Conservation (phyloP, 2,329 filamentous ascomycete genomes). For the Penicillium decumbens region DNA sequence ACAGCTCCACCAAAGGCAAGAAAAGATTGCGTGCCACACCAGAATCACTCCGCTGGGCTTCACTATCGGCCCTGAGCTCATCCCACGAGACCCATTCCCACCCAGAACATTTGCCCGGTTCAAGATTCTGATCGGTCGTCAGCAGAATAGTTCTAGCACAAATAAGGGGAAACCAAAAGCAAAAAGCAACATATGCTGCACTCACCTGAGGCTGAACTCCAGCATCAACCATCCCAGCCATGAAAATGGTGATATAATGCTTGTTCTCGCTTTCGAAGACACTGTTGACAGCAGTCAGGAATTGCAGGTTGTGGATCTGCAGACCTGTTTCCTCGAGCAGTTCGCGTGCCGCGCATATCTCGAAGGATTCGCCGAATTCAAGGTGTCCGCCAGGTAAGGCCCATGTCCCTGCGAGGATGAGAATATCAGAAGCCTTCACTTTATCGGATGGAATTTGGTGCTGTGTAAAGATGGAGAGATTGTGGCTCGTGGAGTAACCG, state of each 20-base stretch:
- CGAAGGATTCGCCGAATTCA: constrained; percentile 61
- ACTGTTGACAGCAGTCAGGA: constrained; percentile 63
- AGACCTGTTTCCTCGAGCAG: constrained; percentile 67
- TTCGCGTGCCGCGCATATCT: constrained; percentile 63
- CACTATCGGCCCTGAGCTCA: constrained; percentile 40
- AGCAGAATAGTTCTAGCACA: background rate
- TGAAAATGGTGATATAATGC: constrained; percentile 72
- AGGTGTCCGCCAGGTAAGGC: constrained; percentile 72
- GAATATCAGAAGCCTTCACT: background rate
- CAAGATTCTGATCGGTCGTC: constrained; percentile 26
- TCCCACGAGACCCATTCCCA: constrained; percentile 54
- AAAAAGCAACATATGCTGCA: constrained; percentile 9
- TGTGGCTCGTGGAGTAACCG: background rate
- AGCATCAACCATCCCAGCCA: constrained; percentile 51
- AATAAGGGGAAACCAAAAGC: background rate
- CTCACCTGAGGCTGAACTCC: constrained; percentile 53
- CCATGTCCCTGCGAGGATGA: constrained; percentile 48
- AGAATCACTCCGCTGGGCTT: constrained; percentile 27
- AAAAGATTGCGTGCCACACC: constrained; percentile 39
- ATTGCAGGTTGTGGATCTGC: constrained; percentile 48
- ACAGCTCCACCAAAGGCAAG: constrained; percentile 46
- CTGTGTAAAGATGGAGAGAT: background rate
- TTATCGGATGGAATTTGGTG: background rate
- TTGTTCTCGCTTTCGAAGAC: constrained; percentile 56
- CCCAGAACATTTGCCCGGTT: constrained; percentile 52